Conservation (phyloP, 2,329 filamentous ascomycete species). For the Penicillium crustosum region DNA sequence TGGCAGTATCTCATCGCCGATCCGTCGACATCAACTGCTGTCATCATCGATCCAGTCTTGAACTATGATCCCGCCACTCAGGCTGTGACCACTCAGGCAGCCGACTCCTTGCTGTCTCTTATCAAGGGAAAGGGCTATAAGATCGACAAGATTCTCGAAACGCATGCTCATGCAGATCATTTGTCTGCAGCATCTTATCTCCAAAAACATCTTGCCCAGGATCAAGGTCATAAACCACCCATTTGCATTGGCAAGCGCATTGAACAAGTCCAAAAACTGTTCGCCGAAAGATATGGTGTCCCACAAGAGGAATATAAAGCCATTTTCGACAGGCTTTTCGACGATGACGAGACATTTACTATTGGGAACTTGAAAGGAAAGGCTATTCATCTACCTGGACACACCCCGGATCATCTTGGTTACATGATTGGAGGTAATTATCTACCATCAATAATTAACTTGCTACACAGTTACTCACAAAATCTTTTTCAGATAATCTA, state of each 20-base stretch:
- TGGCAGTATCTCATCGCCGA: constrained; percentile 65
- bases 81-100: constrained; percentile 51
- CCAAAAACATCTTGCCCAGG: constrained; percentile 44
- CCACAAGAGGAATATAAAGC: constrained; percentile 44
- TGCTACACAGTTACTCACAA: background rate
- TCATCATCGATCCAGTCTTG: constrained; percentile 63
- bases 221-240: constrained; percentile 41
- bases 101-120: constrained; percentile 53
- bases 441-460: too few relatives aligned
- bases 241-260: constrained; percentile 62
- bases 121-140: constrained; percentile 49
- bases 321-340: constrained; percentile 56
- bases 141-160: constrained; percentile 59
- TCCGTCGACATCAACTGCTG: constrained; percentile 48
- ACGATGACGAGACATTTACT: constrained; percentile 56
- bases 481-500: constrained; percentile 41
- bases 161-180: constrained; percentile 56
- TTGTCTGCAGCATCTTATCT: constrained; percentile 61
- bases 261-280: constrained; percentile 53
- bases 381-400: constrained; percentile 61
- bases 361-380: constrained; percentile 52
- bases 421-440: constrained; percentile 54
- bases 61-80: constrained; percentile 53
- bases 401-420: constrained; percentile 64
- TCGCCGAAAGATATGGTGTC: constrained; percentile 54